Base-by-base conservation (phyloP, 2,329 filamentous ascomycete genomes). In the Scytalidium lignicola region DNA sequence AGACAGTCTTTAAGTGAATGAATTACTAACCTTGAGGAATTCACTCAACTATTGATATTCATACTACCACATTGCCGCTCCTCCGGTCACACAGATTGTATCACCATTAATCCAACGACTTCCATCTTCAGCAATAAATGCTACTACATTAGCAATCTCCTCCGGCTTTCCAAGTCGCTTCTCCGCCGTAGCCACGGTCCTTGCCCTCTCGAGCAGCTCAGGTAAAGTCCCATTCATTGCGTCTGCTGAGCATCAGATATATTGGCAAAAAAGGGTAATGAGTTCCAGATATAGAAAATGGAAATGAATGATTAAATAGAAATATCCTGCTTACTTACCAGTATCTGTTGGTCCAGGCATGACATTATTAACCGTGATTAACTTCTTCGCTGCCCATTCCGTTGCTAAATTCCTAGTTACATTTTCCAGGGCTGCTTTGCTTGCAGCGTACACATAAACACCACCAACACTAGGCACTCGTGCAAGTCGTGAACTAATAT, bases 341-440 rank as follows among this genome's bases (percentile, higher is more conserved):
- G 46, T 48, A 15, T 43, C 40, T 5, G 43, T 41, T 15, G 52
- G 54, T 1, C 52, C 50, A 21, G 56, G 54, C 46, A 32, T 49
- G 18, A 54, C 48, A 20, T 49, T 49, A 29, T 55, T 54, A 4
- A 55, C 50, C 10, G 48, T 55, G 44, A 54, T 50, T 9, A 47
- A 44, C 44, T 50, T 48, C 17, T 52, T 54, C 20, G 32, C 20
- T 3, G 47, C 51, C 17, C 56, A 41, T 41, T 54, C 54, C 7
- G 20, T 69, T 0, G 82, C 80, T 72, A 78, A 78, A 40, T 69
- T 74, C 7, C 80, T 68, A 7, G 81, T 85, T 48, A 83, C 73
- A 78, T 60, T 85, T 80, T 26, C 23, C 15, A 85, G 61, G 5
- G 79, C 82, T 0, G 77, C 78, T 59, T 85, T 85, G 3, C 73